Conservation (phyloP, 208 protist genomes). For the Leishmania braziliensis region DNA sequence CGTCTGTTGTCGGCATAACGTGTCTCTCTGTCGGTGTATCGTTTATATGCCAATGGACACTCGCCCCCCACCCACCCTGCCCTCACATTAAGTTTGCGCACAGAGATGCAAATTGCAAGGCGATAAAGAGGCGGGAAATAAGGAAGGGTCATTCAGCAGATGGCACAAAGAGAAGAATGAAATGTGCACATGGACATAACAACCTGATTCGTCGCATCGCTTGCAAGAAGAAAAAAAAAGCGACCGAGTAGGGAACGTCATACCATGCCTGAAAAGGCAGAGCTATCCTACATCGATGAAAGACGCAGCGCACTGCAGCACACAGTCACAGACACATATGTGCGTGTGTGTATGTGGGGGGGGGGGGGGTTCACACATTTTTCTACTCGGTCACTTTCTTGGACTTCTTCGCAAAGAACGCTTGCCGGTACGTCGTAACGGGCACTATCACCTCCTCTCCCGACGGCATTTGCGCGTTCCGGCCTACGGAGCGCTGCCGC, state of each 20-base stretch:
- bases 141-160: neutral
- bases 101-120: neutral
- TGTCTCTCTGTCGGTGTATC: neutral
- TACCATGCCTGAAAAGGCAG: neutral
- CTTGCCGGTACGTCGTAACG: constrained; percentile 12
- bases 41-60: neutral
- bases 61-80: neutral
- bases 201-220: neutral
- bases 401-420: constrained; percentile 7
- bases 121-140: neutral
- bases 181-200: neutral
- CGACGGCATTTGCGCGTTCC: neutral
- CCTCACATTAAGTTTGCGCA: neutral
- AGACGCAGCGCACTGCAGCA: neutral
- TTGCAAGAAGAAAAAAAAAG: neutral
- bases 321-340: neutral
- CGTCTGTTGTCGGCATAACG: neutral
- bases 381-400: neutral
- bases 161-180: neutral
- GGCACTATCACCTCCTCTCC: neutral
- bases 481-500: constrained; percentile 34
- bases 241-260: neutral
- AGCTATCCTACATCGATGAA: neutral
- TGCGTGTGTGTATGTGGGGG: neutral
- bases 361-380: neutral